phyloP scores from a whole-genome alignment of 768 basidiomycete genomes.

The Hirschioporus abietinus region DNA sequence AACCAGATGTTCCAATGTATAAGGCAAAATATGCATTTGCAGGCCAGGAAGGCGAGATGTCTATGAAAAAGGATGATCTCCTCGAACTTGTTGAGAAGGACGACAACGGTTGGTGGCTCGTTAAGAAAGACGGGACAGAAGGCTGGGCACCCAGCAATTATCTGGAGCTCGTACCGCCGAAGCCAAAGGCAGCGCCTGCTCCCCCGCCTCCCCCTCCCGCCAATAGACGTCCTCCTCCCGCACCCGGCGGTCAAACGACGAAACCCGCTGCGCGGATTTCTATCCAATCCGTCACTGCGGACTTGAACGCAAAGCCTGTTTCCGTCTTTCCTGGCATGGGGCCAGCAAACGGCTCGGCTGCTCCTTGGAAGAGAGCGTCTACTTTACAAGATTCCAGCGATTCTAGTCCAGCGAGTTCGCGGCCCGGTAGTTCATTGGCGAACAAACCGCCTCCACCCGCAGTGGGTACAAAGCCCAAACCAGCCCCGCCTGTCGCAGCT shows the following conservation, averaged over 20 bases:
- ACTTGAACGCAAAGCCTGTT: slow-evolving; percentile 68
- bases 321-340: slow-evolving; percentile 79
- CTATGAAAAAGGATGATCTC: slow-evolving; percentile 82
- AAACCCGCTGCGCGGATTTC: slow-evolving; percentile 28
- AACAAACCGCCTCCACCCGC: slow-evolving; percentile 52
- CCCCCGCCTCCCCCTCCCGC: slow-evolving; percentile 65
- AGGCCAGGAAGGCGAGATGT: slow-evolving; percentile 90
- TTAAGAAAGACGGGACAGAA: slow-evolving; percentile 74
- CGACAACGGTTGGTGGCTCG: slow-evolving; percentile 98
- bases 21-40: slow-evolving; percentile 89
- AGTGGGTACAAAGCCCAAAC: slow-evolving; percentile 60
- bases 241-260: slow-evolving; percentile 19
- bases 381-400: slow-evolving; percentile 23
- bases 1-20: slow-evolving; percentile 70
- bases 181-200: slow-evolving; percentile 55
- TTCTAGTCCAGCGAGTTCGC: slow-evolving; percentile 39
- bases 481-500: slow-evolving; percentile 44
- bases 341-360: slow-evolving; percentile 57
- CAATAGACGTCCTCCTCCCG: slow-evolving; percentile 38
- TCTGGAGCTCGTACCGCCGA: slow-evolving; percentile 72
- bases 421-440: slow-evolving; percentile 46
- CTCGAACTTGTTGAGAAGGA: slow-evolving; percentile 91
- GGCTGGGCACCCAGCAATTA: slow-evolving; percentile 97
- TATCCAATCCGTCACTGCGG: slow-evolving; percentile 42
- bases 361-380: slow-evolving; percentile 67